These are phyloP conservation scores for Neofusicoccum kwambonambiense DNA, from an alignment of 2,329 filamentous ascomycete genomes.

Conservation along the genomic window DNA sequence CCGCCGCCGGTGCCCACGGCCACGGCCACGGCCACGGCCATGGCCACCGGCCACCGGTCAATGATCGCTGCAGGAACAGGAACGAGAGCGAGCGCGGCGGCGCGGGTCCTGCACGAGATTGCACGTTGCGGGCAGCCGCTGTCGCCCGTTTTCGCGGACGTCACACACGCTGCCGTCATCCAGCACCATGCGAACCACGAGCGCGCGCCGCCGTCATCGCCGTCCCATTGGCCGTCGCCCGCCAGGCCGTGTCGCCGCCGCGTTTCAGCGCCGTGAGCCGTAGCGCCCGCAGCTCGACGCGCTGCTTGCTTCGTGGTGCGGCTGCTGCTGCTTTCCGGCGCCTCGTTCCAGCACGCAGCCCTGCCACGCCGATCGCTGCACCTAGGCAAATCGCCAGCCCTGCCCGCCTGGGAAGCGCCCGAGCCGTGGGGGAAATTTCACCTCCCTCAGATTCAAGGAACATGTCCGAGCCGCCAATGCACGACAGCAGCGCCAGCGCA, in stretches of 20 bases:
- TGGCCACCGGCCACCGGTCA: too few species aligned
- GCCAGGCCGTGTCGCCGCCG: background rate
- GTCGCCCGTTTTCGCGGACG: slow-evolving; percentile 1
- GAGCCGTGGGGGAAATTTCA: background rate
- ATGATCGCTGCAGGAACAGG: background rate
- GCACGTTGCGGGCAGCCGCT: background rate
- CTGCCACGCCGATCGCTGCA: background rate
- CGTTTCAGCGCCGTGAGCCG: slow-evolving; percentile 9
- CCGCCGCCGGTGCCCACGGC: too few species aligned
- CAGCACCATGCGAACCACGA: slow-evolving; percentile 3
- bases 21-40: too few species aligned
- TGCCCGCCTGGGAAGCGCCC: background rate
- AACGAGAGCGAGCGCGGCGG: background rate
- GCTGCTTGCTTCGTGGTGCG: background rate
- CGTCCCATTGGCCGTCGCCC: background rate
- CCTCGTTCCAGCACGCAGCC: background rate
- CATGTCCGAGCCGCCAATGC: slow-evolving; percentile 5
- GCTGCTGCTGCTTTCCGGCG: background rate
- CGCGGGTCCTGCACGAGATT: slow-evolving; percentile 2
- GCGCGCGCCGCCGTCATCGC: background rate
- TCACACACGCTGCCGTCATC: slow-evolving; percentile 1
- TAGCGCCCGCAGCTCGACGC: slow-evolving; percentile 11
- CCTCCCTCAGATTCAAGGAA: background rate
- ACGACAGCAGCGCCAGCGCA: slow-evolving; percentile 12
- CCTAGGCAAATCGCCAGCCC: too few species aligned